phyloP scores from a whole-genome alignment of 2,329 filamentous ascomycete species.

The Penicillium sp. region DNA sequence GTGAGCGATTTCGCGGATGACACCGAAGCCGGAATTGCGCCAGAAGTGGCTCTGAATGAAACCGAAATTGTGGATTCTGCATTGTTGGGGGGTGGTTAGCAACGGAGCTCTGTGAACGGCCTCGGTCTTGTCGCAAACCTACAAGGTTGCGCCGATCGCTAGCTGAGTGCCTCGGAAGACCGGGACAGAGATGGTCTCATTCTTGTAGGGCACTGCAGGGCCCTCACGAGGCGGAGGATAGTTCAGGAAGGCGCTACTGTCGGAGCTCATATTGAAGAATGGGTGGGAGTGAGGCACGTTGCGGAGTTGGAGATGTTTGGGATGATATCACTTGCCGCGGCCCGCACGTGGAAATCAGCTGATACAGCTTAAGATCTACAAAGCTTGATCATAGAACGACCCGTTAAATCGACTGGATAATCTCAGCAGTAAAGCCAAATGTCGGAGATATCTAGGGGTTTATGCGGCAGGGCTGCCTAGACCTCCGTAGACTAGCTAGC shows the following conservation, averaged over 20 bases:
- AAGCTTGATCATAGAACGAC: not conserved
- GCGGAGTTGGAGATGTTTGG: slow-evolving; percentile 6
- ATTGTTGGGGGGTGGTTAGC: slow-evolving; percentile 3
- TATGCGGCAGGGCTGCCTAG: too few relatives aligned
- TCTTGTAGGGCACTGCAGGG: slow-evolving; percentile 45
- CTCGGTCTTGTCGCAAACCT: slow-evolving; percentile 28
- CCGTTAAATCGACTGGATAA: not conserved
- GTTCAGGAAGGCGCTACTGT: slow-evolving; percentile 29
- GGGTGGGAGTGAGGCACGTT: not conserved
- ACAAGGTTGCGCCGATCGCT: slow-evolving; percentile 62
- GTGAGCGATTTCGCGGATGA: slow-evolving; percentile 54
- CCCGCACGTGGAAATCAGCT: slow-evolving; percentile 9
- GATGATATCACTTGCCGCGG: slow-evolving; percentile 19
- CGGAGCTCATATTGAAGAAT: slow-evolving; percentile 21
- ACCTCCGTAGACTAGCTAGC: too few relatives aligned
- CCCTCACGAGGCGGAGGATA: slow-evolving; percentile 42
- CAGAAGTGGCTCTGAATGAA: slow-evolving; percentile 66
- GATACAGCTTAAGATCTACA: not conserved
- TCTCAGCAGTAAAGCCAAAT: not conserved
- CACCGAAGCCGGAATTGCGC: slow-evolving; percentile 66
- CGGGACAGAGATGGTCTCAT: slow-evolving; percentile 63
- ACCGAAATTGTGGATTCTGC: slow-evolving; percentile 57
- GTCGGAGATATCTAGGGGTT: too few relatives aligned
- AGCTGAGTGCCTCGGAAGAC: slow-evolving; percentile 66
- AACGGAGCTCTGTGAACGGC: not conserved